Conservation (phyloP, 2,329 filamentous ascomycete genomes). For the Cladophialophora psammophila region DNA sequence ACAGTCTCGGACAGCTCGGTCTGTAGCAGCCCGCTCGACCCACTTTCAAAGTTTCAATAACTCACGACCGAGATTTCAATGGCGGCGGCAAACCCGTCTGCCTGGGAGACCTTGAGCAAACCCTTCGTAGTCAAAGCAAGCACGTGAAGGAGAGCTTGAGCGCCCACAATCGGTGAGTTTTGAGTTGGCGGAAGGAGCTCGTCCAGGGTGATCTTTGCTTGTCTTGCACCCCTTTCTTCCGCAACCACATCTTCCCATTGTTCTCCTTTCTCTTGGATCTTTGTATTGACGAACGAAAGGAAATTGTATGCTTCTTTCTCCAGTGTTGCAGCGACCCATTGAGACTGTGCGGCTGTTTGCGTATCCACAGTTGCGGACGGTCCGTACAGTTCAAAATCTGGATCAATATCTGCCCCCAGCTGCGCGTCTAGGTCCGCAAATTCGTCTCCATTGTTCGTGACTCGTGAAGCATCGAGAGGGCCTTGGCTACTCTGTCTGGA, state of each 20-base stretch:
- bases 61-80: conserved; percentile 35
- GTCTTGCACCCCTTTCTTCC: conserved; percentile 25
- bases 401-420: conserved; percentile 41
- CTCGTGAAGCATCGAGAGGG: conserved; percentile 17
- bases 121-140: conserved; percentile 73
- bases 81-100: conserved; percentile 49
- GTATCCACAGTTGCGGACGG: conserved; percentile 57
- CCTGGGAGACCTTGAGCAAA: conserved; percentile 69
- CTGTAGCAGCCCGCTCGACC: not conserved
- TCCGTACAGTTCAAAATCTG: conserved; percentile 55
- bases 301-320: conserved; percentile 70
- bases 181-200: conserved; percentile 68
- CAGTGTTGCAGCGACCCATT: conserved; percentile 59
- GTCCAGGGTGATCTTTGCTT: conserved; percentile 62
- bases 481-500: conserved; percentile 40
- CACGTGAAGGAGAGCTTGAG: conserved; percentile 78
- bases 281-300: conserved; percentile 63
- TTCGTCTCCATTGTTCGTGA: conserved; percentile 38
- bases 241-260: conserved; percentile 21
- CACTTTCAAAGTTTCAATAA: conserved; percentile 3
- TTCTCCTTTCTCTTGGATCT: conserved; percentile 47
- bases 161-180: conserved; percentile 67
- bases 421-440: conserved; percentile 46
- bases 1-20: not conserved
- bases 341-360: conserved; percentile 56